Evolutionary conservation across 2,329 filamentous ascomycete species (phyloP).

Genomic region (Coniochaeta sp.): DNA sequence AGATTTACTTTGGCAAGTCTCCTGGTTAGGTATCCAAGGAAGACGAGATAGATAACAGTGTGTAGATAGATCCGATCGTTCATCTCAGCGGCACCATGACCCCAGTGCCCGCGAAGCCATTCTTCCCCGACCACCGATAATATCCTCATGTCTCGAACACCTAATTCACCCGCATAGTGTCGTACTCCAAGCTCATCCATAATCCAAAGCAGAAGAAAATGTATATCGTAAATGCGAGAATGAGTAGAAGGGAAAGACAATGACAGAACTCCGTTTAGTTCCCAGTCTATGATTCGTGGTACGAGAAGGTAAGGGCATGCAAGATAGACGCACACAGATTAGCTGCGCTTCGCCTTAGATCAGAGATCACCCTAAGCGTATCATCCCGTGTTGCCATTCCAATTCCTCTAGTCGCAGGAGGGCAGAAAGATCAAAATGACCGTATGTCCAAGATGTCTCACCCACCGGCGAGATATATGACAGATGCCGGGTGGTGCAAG

Average conservation of each 20-base stretch:
- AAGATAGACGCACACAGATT: not conserved
- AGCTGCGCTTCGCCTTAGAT: not conserved
- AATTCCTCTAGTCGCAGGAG: not conserved
- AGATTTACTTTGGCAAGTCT: not conserved
- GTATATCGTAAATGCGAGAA: not conserved
- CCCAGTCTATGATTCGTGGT: not conserved
- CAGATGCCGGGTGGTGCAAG: not conserved
- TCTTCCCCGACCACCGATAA: not conserved
- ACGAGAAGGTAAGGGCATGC: not conserved
- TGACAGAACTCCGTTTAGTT: not conserved
- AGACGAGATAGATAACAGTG: not conserved
- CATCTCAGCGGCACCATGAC: not conserved
- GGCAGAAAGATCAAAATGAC: not conserved
- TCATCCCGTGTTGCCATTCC: not conserved
- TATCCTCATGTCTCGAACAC: not conserved
- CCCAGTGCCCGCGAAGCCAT: not conserved
- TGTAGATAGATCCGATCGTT: not conserved
- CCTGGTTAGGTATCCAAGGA: not conserved
- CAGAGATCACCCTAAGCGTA: not conserved
- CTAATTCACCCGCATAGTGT: not conserved
- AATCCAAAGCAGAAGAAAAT: not conserved
- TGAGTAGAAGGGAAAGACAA: not conserved
- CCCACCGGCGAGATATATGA: not conserved
- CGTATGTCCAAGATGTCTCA: not conserved
- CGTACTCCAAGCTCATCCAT: not conserved